Conservation (phyloP, 2,329 filamentous ascomycete species). For the Pseudohalonectria lignicola region DNA sequence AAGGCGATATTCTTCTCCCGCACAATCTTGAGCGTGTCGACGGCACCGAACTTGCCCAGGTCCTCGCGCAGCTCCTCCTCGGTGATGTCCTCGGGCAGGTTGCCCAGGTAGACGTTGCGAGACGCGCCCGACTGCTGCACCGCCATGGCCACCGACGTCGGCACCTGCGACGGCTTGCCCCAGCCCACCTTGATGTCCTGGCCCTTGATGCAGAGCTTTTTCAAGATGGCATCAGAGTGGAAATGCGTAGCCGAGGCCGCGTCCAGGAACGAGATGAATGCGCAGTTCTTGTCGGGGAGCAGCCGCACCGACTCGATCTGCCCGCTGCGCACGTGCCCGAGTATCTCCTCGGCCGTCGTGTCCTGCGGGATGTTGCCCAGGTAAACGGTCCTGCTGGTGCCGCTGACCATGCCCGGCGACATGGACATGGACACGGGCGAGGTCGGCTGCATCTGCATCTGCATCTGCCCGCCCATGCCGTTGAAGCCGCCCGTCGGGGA, state of each 20-base stretch:
- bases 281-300: constrained; percentile 97
- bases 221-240: constrained; percentile 98
- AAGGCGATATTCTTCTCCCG: constrained; percentile 97
- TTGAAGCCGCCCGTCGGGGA: constrained; percentile 73
- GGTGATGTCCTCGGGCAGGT: constrained; percentile 76
- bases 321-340: constrained; percentile 90
- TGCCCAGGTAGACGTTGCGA: constrained; percentile 92
- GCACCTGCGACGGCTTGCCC: constrained; percentile 97
- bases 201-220: constrained; percentile 96
- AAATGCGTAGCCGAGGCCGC: constrained; percentile 97
- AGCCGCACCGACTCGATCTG: constrained; percentile 98
- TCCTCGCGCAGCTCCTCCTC: constrained; percentile 94
- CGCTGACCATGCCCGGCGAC: constrained; percentile 70
- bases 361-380: constrained; percentile 97
- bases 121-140: constrained; percentile 97
- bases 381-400: constrained; percentile 93
- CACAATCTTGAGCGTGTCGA: constrained; percentile 96
- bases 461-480: constrained; percentile 47
- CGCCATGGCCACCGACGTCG: constrained; percentile 91
- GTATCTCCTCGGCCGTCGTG: constrained; percentile 90
- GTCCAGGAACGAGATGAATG: constrained; percentile 98
- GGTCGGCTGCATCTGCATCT: constrained; percentile 44
- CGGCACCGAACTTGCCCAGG: constrained; percentile 87
- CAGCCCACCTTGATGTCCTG: constrained; percentile 99
- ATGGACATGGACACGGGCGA: constrained; percentile 65